Conservation (phyloP, 768 basidiomycete species). For the Lyophyllum semitale region DNA sequence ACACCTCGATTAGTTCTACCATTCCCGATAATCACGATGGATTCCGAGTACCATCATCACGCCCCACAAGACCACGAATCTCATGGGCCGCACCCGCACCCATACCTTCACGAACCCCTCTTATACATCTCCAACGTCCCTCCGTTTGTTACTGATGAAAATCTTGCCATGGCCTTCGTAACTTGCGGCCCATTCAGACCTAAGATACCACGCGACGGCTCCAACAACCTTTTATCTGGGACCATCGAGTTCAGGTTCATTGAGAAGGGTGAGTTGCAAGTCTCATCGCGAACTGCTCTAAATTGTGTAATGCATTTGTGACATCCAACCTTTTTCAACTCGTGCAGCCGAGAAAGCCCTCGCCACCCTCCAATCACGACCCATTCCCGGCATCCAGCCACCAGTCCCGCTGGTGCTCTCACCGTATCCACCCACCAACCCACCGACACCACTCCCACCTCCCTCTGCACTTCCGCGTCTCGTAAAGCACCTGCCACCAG, state of each 20-base stretch:
- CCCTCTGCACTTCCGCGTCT: slow-evolving; percentile 78
- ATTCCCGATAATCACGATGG: slow-evolving; percentile 41
- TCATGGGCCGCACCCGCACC: slow-evolving; percentile 59
- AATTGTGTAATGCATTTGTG: slow-evolving; percentile 5
- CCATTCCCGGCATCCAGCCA: slow-evolving; percentile 61
- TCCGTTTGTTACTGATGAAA: slow-evolving; percentile 71
- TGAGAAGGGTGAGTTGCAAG: slow-evolving; percentile 65
- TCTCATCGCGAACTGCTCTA: background rate
- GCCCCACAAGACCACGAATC: slow-evolving; percentile 31
- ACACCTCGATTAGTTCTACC: slow-evolving; percentile 15
- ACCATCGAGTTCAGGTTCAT: slow-evolving; percentile 84
- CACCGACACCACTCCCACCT: slow-evolving; percentile 73
- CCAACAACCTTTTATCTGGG: slow-evolving; percentile 56
- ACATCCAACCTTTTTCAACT: slow-evolving; percentile 8
- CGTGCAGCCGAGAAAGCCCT: slow-evolving; percentile 83
- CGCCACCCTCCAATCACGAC: slow-evolving; percentile 78
- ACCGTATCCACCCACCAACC: slow-evolving; percentile 80
- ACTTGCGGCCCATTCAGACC: slow-evolving; percentile 82
- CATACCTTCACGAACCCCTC: slow-evolving; percentile 82
- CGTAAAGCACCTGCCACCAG: slow-evolving; percentile 79
- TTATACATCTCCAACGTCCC: slow-evolving; percentile 82
- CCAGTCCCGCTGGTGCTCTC: slow-evolving; percentile 70
- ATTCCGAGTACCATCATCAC: slow-evolving; percentile 41
- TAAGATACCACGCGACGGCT: slow-evolving; percentile 64
- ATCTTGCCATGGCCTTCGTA: slow-evolving; percentile 72